phyloP scores from a whole-genome alignment of 2,329 filamentous ascomycete genomes.

The Zymoseptoria ardabiliae region DNA sequence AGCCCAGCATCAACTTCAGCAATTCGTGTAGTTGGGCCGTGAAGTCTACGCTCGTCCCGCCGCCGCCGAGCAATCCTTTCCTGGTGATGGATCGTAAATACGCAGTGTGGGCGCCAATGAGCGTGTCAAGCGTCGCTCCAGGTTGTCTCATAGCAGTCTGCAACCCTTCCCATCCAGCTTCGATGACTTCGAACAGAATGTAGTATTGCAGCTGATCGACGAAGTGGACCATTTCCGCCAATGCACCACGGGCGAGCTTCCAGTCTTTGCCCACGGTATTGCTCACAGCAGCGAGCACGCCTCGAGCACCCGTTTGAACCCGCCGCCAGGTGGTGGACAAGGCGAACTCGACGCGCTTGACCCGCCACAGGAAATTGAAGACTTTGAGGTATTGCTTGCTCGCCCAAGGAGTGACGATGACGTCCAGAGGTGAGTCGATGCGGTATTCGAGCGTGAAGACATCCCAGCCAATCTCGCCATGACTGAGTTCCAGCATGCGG shows the following conservation, averaged over 20 bases:
- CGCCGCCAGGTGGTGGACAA: constrained; percentile 86
- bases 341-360: constrained; percentile 95
- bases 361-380: constrained; percentile 97
- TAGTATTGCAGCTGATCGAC: constrained; percentile 97
- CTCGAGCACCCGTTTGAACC: constrained; percentile 88
- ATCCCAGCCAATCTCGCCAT: constrained; percentile 97
- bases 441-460: constrained; percentile 99
- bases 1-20: constrained; percentile 85
- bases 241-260: constrained; percentile 79
- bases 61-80: constrained; percentile 81
- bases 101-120: constrained; percentile 82
- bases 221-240: constrained; percentile 98
- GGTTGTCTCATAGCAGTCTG: constrained; percentile 69
- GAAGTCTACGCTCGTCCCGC: constrained; percentile 53
- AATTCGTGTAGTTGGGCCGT: constrained; percentile 88
- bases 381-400: constrained; percentile 96
- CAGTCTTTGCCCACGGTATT: constrained; percentile 58
- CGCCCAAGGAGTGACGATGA: constrained; percentile 93
- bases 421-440: constrained; percentile 90
- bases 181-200: constrained; percentile 96
- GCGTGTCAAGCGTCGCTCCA: constrained; percentile 84
- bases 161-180: constrained; percentile 87
- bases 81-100: constrained; percentile 93
- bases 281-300: constrained; percentile 74
- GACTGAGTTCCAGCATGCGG: constrained; percentile 93